A percentile compares a stretch with the other conserved stretches of the same genome.
Conservation (phyloP, 495 filamentous ascomycete genomes). For the Aspergillus bridgeri region DNA sequence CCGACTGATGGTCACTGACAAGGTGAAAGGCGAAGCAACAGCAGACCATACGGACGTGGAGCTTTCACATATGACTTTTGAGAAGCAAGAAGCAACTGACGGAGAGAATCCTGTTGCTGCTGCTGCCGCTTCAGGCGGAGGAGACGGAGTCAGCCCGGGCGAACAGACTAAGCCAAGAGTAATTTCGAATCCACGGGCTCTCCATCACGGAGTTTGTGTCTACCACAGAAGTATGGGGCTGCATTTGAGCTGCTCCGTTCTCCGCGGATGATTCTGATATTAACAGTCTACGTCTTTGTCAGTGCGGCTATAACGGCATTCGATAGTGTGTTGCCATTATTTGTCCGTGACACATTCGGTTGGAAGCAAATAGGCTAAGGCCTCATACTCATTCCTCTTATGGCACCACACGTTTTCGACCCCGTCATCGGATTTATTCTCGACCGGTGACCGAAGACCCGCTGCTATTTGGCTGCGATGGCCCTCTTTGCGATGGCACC, state of each 20-base stretch:
- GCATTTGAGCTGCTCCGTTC: slow-evolving; percentile 45
- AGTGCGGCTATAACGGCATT: slow-evolving; percentile 34
- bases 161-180: no score
- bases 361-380: slow-evolving; percentile 70
- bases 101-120: no score
- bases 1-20: slow-evolving; percentile 69
- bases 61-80: no score
- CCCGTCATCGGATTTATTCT: slow-evolving; percentile 62
- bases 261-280: no score
- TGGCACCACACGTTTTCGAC: slow-evolving; percentile 60
- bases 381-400: slow-evolving; percentile 66
- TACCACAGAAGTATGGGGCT: no score
- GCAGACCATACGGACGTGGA: slow-evolving; percentile 31
- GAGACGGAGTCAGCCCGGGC: no score
- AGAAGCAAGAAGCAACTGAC: no score
- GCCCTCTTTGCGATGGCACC: slow-evolving; percentile 66
- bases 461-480: slow-evolving; percentile 55
- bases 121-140: no score
- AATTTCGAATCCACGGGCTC: no score
- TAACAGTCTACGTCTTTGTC: no score
- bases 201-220: no score
- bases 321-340: slow-evolving; percentile 63
- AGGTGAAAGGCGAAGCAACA: slow-evolving; percentile 62
- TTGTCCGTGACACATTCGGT: slow-evolving; percentile 58
- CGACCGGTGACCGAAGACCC: slow-evolving; percentile 56